A percentile compares a stretch with the other conserved stretches of the same genome.
Evolutionary conservation across 441 rosid genomes (phyloP).

Genomic region (Hura crepitans): DNA sequence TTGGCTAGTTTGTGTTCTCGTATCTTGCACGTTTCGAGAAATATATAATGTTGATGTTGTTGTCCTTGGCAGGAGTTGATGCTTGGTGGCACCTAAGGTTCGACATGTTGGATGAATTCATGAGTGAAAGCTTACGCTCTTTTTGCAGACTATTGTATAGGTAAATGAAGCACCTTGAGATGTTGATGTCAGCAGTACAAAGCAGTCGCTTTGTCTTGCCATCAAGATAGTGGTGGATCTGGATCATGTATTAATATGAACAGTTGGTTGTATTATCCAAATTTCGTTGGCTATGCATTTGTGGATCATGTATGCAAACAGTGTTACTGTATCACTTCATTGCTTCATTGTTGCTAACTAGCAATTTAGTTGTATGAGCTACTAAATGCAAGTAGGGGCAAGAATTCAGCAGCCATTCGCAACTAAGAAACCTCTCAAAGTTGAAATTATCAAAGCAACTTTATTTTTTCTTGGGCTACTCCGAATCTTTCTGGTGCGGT

Average conservation of each 20-base stretch:
- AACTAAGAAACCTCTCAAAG: too few species aligned
- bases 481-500: too few species aligned
- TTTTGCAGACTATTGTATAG: constrained; percentile 20
- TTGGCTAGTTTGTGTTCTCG: background rate
- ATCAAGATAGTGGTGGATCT: constrained; percentile 1
- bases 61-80: constrained; percentile 9
- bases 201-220: constrained; percentile 6
- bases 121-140: background rate
- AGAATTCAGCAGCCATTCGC: too few species aligned
- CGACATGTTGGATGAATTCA: background rate
- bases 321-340: background rate
- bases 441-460: too few species aligned
- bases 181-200: background rate
- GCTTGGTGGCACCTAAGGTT: background rate
- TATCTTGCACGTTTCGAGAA: background rate
- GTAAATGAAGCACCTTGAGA: constrained; percentile 1
- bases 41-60: background rate
- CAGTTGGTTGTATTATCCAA: constrained; percentile 10
- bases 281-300: background rate
- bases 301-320: constrained; percentile 1
- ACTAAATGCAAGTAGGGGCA: too few species aligned
- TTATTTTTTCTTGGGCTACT: too few species aligned
- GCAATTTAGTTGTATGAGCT: background rate
- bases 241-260: constrained; percentile 17
- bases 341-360: background rate